phyloP scores from a whole-genome alignment of 1,284 basidiomycete genomes.

The Ceratobasidium sp. region DNA sequence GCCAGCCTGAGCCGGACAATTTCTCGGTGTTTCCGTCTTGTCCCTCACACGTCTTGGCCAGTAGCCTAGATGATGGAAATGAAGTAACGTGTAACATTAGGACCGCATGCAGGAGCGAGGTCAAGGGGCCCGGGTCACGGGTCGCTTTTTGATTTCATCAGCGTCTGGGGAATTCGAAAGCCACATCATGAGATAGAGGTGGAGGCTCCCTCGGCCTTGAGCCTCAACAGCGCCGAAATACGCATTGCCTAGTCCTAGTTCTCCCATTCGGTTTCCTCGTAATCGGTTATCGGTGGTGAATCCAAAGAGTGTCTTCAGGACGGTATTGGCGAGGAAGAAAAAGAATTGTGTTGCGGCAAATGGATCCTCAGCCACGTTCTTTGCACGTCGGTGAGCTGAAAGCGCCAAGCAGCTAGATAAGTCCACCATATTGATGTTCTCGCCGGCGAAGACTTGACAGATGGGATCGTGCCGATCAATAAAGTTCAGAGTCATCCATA shows the following conservation, averaged over 20 bases:
- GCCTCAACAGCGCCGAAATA: constrained; percentile 56
- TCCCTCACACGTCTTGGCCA: no score
- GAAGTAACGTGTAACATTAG: no score
- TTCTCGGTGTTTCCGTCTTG: no score
- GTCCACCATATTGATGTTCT: constrained; percentile 58
- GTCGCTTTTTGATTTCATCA: no score
- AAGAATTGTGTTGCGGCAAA: constrained; percentile 60
- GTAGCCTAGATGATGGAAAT: no score
- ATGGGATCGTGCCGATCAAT: constrained; percentile 56
- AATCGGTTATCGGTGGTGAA: constrained; percentile 51
- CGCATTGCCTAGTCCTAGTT: constrained; percentile 52
- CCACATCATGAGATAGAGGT: constrained; percentile 56
- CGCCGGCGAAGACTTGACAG: constrained; percentile 59
- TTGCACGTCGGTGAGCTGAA: constrained; percentile 51
- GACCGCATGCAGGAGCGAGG: no score
- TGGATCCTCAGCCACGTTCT: constrained; percentile 59
- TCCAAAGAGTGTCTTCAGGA: constrained; percentile 58
- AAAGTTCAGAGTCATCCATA: constrained; percentile 56
- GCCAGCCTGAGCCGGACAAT: no score
- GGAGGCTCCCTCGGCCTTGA: constrained; percentile 55
- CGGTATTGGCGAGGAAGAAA: constrained; percentile 57
- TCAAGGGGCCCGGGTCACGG: no score
- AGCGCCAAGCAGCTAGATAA: constrained; percentile 55
- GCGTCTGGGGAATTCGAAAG: constrained; percentile 30
- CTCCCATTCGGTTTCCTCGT: constrained; percentile 51